These are phyloP conservation scores for Fusarium abutilonis DNA, from an alignment of 2,329 filamentous ascomycete species.

Conservation along the genomic window DNA sequence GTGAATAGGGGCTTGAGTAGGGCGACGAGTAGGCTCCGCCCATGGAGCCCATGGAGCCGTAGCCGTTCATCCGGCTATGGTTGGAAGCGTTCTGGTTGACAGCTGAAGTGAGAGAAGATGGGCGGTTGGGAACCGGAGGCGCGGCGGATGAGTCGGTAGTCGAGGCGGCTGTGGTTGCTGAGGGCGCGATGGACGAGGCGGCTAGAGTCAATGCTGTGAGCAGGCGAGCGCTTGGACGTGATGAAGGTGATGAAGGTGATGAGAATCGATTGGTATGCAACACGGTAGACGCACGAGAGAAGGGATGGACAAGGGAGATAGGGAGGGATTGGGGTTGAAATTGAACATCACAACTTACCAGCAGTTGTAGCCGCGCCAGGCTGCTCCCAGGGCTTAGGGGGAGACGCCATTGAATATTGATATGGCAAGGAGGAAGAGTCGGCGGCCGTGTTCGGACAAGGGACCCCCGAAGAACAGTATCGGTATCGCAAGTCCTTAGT, in stretches of 20 bases:
- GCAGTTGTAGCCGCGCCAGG: conserved; percentile 68
- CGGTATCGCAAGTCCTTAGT: conserved; percentile 21
- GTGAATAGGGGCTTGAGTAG: conserved; percentile 56
- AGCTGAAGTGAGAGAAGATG: conserved; percentile 78
- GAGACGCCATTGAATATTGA: conserved; percentile 70
- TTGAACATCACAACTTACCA: conserved; percentile 55
- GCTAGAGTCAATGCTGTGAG: conserved; percentile 38
- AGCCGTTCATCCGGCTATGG: conserved; percentile 73
- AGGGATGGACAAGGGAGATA: conserved; percentile 4
- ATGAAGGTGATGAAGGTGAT: conserved; percentile 2
- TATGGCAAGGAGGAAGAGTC: conserved; percentile 14
- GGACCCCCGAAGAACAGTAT: conserved; percentile 18
- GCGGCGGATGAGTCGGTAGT: conserved; percentile 53
- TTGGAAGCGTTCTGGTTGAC: conserved; percentile 89
- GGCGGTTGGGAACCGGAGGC: conserved; percentile 82
- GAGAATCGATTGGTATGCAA: neutral
- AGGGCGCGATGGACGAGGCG: conserved; percentile 56
- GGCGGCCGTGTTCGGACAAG: conserved; percentile 14
- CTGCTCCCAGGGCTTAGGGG: conserved; percentile 97
- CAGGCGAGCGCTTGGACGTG: conserved; percentile 41
- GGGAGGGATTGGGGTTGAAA: neutral
- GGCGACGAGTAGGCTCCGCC: conserved; percentile 55
- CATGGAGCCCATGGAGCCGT: conserved; percentile 57
- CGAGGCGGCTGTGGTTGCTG: conserved; percentile 54
- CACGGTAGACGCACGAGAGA: neutral